Base-by-base conservation (phyloP, 1,284 basidiomycete genomes). In the Cutaneotrichosporon cavernicola region DNA sequence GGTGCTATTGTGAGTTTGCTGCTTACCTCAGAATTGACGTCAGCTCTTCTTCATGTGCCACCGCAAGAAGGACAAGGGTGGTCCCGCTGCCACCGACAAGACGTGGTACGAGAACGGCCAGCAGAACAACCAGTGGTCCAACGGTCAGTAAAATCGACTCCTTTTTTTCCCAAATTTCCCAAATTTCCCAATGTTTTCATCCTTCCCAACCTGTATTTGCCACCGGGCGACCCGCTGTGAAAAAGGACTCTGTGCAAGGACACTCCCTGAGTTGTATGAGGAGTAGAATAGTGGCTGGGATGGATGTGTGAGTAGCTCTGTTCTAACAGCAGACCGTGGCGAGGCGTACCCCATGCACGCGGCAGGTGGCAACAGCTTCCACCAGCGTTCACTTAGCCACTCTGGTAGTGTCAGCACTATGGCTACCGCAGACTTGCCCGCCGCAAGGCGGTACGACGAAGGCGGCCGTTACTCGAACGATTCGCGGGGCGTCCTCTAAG, bases 1-100 rank as follows among this genome's bases (percentile, higher is more conserved):
- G 76, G 65, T 46, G 73, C 62, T 57, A 34, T 77, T 59, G 67
- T 77, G 16, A 58, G 56, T 57, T 5, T 26, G 26, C 26, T 26
- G 3, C 26, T 26, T n/a, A 6, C 0, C 30, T n/a, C 21, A 10
- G 18, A 3, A 5, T n/a, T 10, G 4, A 63, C 57, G 3, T n/a
- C 50, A 60, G 58, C 21, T 53, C 31, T 30, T 60, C 38, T 61
- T 68, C 64, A 61, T 60, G 31, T 59, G 65, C 64, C 63, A 64
- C 34, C 30, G 57, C 55, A 61, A 63, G 34, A 56, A 60, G 57
- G 67, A 64, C 36, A 64, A 63, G 64, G 50, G n/a, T 36, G 18
- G 31, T 16, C 10, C 51, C 51, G 31, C 30, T 4, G 34, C 31
- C 0, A 57, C 63, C 18, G 53, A 56, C 49, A 65, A 63, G 49